Percentiles rank a stretch among this genome's conserved stretches.
These are phyloP conservation scores for Pythium scleroteichum DNA, from an alignment of 352 stramenopile genomes.

Conservation along the genomic window DNA sequence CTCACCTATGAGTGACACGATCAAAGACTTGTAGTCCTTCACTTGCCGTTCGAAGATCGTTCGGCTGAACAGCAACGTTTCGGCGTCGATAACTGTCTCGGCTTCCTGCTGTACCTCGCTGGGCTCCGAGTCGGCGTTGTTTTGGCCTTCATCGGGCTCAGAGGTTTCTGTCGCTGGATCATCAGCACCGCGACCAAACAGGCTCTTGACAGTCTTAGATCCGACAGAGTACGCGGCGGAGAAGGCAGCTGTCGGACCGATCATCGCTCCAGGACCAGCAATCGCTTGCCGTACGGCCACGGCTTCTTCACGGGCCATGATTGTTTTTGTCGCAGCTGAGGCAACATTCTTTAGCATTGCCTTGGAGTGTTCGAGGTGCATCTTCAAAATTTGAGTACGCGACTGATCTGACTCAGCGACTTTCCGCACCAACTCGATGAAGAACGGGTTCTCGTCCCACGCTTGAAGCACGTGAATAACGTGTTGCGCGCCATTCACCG, in stretches of 20 bases:
- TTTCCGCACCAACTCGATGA: slow-evolving; percentile 66
- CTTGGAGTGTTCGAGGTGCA: slow-evolving; percentile 65
- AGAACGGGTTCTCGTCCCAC: slow-evolving; percentile 72
- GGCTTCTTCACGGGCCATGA: slow-evolving; percentile 69
- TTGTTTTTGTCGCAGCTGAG: slow-evolving; percentile 46
- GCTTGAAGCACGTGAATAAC: slow-evolving; percentile 37
- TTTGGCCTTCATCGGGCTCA: not conserved
- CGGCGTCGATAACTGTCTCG: slow-evolving; percentile 38
- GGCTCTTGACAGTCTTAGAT: slow-evolving; percentile 69
- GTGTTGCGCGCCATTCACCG: slow-evolving; percentile 54
- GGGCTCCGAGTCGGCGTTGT: not conserved
- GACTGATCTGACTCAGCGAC: slow-evolving; percentile 56
- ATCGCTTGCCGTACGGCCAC: slow-evolving; percentile 68
- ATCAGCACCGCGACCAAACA: slow-evolving; percentile 46
- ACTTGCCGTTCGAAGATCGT: slow-evolving; percentile 77
- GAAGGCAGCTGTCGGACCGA: slow-evolving; percentile 67
- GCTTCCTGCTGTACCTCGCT: not conserved
- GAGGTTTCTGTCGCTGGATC: not conserved
- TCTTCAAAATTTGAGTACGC: slow-evolving; percentile 52
- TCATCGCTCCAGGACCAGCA: slow-evolving; percentile 63
- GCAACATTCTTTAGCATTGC: slow-evolving; percentile 44
- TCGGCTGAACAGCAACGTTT: slow-evolving; percentile 60
- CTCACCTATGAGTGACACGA: slow-evolving; percentile 33
- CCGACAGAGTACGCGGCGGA: slow-evolving; percentile 73
- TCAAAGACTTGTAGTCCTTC: slow-evolving; percentile 41